Conservation (phyloP, 129 eudicot genomes). For the Scalesia atractyloides region DNA sequence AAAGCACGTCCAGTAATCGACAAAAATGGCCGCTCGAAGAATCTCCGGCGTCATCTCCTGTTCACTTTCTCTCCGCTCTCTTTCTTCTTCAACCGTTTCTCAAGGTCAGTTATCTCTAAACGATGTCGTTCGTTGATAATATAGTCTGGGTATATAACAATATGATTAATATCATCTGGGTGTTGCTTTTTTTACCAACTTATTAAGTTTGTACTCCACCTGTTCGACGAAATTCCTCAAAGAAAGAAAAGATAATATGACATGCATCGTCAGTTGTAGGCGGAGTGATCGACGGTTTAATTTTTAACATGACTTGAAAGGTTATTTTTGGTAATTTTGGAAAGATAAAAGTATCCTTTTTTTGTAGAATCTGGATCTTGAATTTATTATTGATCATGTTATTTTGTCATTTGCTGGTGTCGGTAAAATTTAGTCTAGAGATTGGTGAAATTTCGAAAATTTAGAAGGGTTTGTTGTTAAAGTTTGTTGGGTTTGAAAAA, state of each 20-base stretch:
- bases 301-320: neutral
- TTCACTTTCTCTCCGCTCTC: constrained; percentile 25
- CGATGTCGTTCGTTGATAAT: neutral
- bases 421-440: no score
- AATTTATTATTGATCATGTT: neutral
- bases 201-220: constrained; percentile 16
- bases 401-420: neutral
- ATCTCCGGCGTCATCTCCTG: constrained; percentile 37
- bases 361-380: constrained; percentile 12
- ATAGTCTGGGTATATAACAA: constrained; percentile 11
- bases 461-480: neutral
- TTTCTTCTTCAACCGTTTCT: constrained; percentile 21
- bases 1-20: constrained; percentile 5
- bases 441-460: neutral
- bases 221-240: constrained; percentile 20
- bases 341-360: neutral
- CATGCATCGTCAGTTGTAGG: constrained; percentile 10
- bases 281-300: constrained; percentile 8
- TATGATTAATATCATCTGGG: constrained; percentile 7
- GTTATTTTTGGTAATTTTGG: neutral
- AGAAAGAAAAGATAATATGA: constrained; percentile 9
- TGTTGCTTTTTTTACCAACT: constrained; percentile 15
- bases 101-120: constrained; percentile 21
- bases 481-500: constrained; percentile 7
- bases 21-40: constrained; percentile 41